Percentiles rank a stretch among this genome's conserved stretches.
phyloP scores from a whole-genome alignment of 2,329 filamentous ascomycete species.

The Metarhizium anisopliae region DNA sequence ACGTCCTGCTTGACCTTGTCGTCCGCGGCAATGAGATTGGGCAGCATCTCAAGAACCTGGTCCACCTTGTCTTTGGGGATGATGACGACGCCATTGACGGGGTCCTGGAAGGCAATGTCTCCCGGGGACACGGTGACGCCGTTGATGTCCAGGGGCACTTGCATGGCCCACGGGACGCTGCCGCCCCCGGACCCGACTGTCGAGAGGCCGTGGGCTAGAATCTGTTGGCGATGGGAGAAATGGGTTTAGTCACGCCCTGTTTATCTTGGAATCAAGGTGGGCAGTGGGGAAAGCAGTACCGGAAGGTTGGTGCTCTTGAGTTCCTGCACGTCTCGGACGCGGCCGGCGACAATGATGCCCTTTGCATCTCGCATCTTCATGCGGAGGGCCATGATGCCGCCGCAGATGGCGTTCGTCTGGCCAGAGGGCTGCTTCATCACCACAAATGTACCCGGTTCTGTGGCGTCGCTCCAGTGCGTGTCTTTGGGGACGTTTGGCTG shows the following conservation, averaged over 20 bases:
- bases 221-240: slow-evolving; percentile 19
- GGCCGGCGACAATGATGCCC: slow-evolving; percentile 58
- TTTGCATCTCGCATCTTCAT: slow-evolving; percentile 54
- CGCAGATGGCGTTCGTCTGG: slow-evolving; percentile 62
- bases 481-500: slow-evolving; percentile 44
- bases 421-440: slow-evolving; percentile 56
- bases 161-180: slow-evolving; percentile 45
- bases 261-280: not conserved
- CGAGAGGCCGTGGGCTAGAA: slow-evolving; percentile 49
- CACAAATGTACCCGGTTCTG: slow-evolving; percentile 50
- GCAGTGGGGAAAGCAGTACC: slow-evolving; percentile 28
- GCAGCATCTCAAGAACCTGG: slow-evolving; percentile 52
- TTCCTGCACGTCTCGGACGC: slow-evolving; percentile 57
- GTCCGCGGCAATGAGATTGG: slow-evolving; percentile 40
- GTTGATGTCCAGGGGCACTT: slow-evolving; percentile 34
- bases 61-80: slow-evolving; percentile 54
- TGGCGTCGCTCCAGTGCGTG: slow-evolving; percentile 61
- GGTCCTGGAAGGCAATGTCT: slow-evolving; percentile 63
- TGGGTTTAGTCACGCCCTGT: not conserved
- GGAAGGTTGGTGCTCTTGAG: slow-evolving; percentile 46
- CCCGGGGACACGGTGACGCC: slow-evolving; percentile 39
- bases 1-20: slow-evolving; percentile 57
- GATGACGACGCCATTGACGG: slow-evolving; percentile 58
- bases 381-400: slow-evolving; percentile 67
- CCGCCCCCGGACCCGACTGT: slow-evolving; percentile 49